Evolutionary conservation across 176 grass and related monocot species (phyloP).

Genomic region (Pontederia crassipes): DNA sequence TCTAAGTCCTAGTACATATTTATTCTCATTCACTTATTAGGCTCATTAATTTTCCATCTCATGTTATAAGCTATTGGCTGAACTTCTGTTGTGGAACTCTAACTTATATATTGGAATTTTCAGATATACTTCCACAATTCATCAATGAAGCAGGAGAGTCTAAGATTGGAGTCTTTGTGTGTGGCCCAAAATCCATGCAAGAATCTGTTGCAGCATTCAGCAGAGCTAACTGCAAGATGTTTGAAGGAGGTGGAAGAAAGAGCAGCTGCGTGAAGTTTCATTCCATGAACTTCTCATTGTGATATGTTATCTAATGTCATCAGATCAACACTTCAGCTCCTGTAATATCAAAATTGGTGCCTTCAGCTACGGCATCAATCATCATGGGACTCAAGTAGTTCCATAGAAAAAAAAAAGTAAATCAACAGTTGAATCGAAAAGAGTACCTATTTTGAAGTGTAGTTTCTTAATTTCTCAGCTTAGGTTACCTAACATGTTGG

Average conservation of each 20-base stretch:
- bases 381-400: too few species aligned
- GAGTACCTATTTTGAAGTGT: too few species aligned
- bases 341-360: too few species aligned
- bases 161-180: slow-evolving; percentile 32
- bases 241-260: neutral
- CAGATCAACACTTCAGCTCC: too few species aligned
- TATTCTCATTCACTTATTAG: neutral
- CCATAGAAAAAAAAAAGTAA: too few species aligned
- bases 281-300: slow-evolving; percentile 30
- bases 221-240: slow-evolving; percentile 6
- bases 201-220: slow-evolving; percentile 33
- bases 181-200: slow-evolving; percentile 34
- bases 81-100: too few species aligned
- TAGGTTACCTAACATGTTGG: too few species aligned
- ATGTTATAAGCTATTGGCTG: too few species aligned
- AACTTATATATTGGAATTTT: too few species aligned
- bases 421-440: too few species aligned
- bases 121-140: slow-evolving; percentile 30
- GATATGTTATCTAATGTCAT: neutral
- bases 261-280: slow-evolving; percentile 14
- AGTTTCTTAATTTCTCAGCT: too few species aligned
- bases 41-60: neutral
- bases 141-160: slow-evolving; percentile 12
- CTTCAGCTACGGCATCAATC: too few species aligned
- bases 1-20: neutral